Base-by-base conservation (phyloP, 2,329 filamentous ascomycete genomes). In the Pestalotiopsis sp. region DNA sequence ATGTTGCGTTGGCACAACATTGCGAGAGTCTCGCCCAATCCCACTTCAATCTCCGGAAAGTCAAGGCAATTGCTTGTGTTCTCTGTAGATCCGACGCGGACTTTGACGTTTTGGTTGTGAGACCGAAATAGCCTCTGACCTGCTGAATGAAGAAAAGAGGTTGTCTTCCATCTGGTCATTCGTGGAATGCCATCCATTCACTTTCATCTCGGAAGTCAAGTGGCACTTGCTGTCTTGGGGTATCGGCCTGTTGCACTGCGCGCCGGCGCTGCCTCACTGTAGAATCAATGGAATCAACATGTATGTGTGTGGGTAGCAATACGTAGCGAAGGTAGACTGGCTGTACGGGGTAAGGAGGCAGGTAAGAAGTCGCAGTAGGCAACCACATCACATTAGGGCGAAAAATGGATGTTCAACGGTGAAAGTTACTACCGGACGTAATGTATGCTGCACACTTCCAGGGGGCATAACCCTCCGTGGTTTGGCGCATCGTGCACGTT, bases 151-250 rank as follows among this genome's bases (percentile, higher is more conserved):
- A 66, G 63, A 1, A n/a, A 58, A 52, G 17, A 9, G 45, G 17
- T n/a, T 17, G 31, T 40, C 27, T 62, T 17, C 36, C 31, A 36
- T 36, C 23, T 38, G 36, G 27, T 57, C 63, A 66, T 66, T 66
- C 63, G 63, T 66, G 63, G 63, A 66, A 66, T 36, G 63, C 63
- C 12, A 12, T 49, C n/a, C 20, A 25, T 25, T 58, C 25, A 36
- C 27, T 52, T 17, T 58, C 63, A 66, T 66, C n/a, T 58, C 49
- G 45, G 49, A 66, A 49, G 25, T 57, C 31, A 40, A 66, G 41
- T 49, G 25, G 49, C 63, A 66, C 45, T 57, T 66, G 49, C 63
- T 57, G 41, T 66, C 25, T 56, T 66, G 38, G 41, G 63, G 41
- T 38, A 23, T 56, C 41, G 25, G 23, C 27, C 40, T 58, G 49